A percentile compares a stretch with the other conserved stretches of the same genome.
These are phyloP conservation scores for Austroboletus eburneus DNA, from an alignment of 768 basidiomycete genomes.

Conservation along the genomic window DNA sequence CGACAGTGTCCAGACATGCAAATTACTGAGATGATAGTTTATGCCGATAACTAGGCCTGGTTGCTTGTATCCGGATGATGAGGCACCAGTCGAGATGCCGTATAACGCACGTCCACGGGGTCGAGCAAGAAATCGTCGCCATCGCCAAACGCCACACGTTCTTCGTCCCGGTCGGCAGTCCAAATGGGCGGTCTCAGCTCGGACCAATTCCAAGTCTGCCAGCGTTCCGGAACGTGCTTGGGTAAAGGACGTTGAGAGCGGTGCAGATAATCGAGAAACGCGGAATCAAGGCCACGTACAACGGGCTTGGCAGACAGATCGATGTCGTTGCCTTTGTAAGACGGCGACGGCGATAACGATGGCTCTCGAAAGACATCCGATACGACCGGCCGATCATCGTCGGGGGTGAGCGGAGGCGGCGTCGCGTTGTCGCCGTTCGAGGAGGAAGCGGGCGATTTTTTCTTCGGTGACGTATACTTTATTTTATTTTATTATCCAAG, in stretches of 20 bases:
- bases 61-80: constrained; percentile 3
- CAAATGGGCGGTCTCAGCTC: constrained; percentile 29
- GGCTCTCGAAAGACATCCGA: constrained; percentile 21
- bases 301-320: constrained; percentile 12
- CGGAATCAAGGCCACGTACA: constrained; percentile 26
- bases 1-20: constrained; percentile 8
- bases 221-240: constrained; percentile 27
- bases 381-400: constrained; percentile 23
- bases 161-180: constrained; percentile 9
- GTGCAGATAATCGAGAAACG: constrained; percentile 21
- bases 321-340: constrained; percentile 20
- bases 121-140: constrained; percentile 15
- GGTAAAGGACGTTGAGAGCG: constrained; percentile 22
- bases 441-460: constrained; percentile 26
- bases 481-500: no score
- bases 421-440: constrained; percentile 29
- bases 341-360: constrained; percentile 24
- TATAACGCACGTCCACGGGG: constrained; percentile 12
- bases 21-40: constrained; percentile 8
- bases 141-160: constrained; percentile 18
- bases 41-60: constrained; percentile 17
- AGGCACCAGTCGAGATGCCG: constrained; percentile 12
- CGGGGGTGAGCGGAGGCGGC: constrained; percentile 36
- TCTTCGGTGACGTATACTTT: constrained; percentile 18
- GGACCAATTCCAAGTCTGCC: constrained; percentile 34